These are phyloP conservation scores for Fraxinus paxiana DNA, from an alignment of 305 asterid species.

Conservation along the genomic window DNA sequence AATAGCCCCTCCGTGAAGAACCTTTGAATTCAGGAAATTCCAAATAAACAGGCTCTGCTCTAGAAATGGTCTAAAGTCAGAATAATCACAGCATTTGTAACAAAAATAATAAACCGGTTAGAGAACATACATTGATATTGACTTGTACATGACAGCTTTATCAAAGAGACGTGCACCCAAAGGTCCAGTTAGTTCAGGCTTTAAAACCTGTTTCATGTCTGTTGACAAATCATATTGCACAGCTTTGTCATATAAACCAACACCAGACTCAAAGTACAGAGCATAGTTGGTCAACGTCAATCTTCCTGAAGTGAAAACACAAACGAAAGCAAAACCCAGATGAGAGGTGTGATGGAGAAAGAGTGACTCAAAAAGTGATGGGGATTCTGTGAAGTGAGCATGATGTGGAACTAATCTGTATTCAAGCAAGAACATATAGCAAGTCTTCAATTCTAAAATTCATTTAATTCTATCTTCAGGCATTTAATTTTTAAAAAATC, in stretches of 20 bases:
- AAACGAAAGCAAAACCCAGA: constrained; percentile 22
- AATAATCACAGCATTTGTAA: constrained; percentile 26
- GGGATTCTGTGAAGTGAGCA: constrained; percentile 9
- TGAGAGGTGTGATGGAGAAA: constrained; percentile 14
- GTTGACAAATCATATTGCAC: constrained; percentile 73
- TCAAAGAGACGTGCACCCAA: constrained; percentile 91
- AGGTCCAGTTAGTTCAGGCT: constrained; percentile 92
- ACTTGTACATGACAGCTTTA: constrained; percentile 94
- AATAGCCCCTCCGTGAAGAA: constrained; percentile 80
- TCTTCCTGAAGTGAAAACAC: constrained; percentile 54
- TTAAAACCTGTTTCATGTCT: constrained; percentile 71
- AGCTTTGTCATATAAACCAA: constrained; percentile 85
- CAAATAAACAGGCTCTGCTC: constrained; percentile 79
- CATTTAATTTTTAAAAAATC: constrained; percentile 3
- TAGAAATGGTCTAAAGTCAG: constrained; percentile 41
- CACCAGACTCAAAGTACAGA: constrained; percentile 86
- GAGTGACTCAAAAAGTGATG: not conserved
- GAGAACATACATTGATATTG: constrained; percentile 64
- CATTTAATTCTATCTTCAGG: constrained; percentile 11
- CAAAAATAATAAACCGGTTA: constrained; percentile 26
- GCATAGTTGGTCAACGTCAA: constrained; percentile 79
- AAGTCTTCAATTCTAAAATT: constrained; percentile 15
- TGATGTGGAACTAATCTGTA: constrained; percentile 7
- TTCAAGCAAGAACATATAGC: constrained; percentile 8
- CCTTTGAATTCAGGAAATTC: constrained; percentile 96